Percentiles rank a stretch among this genome's conserved stretches.
These are phyloP conservation scores for Lanzia echinophila DNA, from an alignment of 2,329 filamentous ascomycete genomes.

Conservation along the genomic window DNA sequence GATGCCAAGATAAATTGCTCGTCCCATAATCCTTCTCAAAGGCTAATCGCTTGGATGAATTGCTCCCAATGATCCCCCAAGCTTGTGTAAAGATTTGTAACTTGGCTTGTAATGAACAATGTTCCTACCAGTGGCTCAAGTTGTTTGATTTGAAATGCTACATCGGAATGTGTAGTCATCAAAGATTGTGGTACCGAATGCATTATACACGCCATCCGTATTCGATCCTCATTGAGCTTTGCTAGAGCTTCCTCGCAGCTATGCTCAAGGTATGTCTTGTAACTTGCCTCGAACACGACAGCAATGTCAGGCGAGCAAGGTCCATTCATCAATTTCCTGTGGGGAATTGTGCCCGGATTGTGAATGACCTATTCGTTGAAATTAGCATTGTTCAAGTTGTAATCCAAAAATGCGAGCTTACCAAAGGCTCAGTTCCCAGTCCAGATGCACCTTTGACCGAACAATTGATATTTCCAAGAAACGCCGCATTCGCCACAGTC, in stretches of 20 bases:
- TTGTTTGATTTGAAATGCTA: background rate
- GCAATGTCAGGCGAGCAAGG: conserved; percentile 12
- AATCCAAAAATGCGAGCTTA: conserved; percentile 2
- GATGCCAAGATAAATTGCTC: background rate
- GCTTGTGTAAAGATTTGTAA: conserved; percentile 2
- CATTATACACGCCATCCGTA: conserved; percentile 8
- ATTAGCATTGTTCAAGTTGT: background rate
- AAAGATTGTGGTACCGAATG: conserved; percentile 4
- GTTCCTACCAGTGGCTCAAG: background rate
- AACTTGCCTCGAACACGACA: conserved; percentile 11
- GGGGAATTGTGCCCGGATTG: conserved; percentile 15
- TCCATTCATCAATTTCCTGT: conserved; percentile 5
- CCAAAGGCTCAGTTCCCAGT: conserved; percentile 7
- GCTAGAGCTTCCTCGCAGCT: conserved; percentile 5
- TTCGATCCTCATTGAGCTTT: conserved; percentile 1
- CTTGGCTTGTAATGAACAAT: conserved; percentile 5
- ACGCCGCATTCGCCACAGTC: conserved; percentile 4
- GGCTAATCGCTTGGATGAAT: conserved; percentile 2
- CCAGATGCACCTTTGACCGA: conserved; percentile 9
- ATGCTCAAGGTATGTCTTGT: conserved; percentile 1
- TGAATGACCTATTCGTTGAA: conserved; percentile 10
- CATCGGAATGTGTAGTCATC: conserved; percentile 3
- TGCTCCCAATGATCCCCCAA: conserved; percentile 8
- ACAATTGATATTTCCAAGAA: conserved; percentile 6
- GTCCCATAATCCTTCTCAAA: background rate